Conservation (phyloP, 768 basidiomycete genomes). For the Fibroporia radiculosa region DNA sequence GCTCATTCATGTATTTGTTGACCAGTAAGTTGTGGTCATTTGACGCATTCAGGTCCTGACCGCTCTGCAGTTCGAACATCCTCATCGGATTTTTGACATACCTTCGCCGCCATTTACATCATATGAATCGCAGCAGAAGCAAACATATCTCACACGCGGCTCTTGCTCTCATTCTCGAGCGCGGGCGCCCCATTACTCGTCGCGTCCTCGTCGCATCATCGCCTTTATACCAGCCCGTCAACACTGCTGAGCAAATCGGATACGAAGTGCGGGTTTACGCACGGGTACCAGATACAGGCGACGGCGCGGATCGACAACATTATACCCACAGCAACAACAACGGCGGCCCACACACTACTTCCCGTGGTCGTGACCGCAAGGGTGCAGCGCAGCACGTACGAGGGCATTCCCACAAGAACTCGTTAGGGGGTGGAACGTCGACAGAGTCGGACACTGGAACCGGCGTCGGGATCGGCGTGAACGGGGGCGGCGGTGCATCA, state of each 20-base stretch:
- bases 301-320: conserved; percentile 47
- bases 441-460: conserved; percentile 25
- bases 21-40: conserved; percentile 39
- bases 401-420: conserved; percentile 17
- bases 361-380: conserved; percentile 13
- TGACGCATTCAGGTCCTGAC: conserved; percentile 1
- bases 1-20: conserved; percentile 40
- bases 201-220: conserved; percentile 76
- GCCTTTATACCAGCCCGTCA: conserved; percentile 79
- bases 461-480: conserved; percentile 5
- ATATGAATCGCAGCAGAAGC: conserved; percentile 26
- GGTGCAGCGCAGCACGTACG: conserved; percentile 10
- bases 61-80: conserved; percentile 65
- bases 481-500: conserved; percentile 14
- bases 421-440: conserved; percentile 18
- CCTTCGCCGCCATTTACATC: conserved; percentile 47
- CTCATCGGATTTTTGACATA: conserved; percentile 75
- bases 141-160: conserved; percentile 70
- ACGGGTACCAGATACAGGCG: conserved; percentile 62
- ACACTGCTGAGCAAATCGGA: conserved; percentile 60
- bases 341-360: conserved; percentile 3
- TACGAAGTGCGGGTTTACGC: conserved; percentile 68
- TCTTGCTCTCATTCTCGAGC: conserved; percentile 70
- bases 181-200: conserved; percentile 67
- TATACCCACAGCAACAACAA: conserved; percentile 1